Percentiles rank a stretch among this genome's conserved stretches.
Conservation (phyloP, 805 yeast genomes). For the Vanderwaltozyma yarrowii region DNA sequence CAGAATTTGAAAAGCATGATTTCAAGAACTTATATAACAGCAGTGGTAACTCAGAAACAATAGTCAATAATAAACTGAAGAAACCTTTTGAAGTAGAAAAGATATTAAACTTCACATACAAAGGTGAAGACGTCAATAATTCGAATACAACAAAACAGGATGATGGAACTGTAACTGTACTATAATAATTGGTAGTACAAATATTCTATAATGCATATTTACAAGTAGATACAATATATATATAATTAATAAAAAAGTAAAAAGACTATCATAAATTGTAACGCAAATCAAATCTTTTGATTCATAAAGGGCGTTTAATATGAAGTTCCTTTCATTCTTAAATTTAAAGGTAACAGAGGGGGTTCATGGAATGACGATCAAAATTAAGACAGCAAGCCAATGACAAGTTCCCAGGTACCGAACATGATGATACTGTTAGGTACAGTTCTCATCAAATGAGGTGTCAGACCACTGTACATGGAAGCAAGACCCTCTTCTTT, state of each 20-base stretch:
- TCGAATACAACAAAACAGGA: neutral
- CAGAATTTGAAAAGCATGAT: conserved; percentile 43
- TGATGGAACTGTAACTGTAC: neutral
- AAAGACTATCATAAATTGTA: no score
- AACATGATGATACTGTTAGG: conserved; percentile 98
- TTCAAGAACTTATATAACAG: conserved; percentile 44
- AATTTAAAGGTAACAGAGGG: no score
- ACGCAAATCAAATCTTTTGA: no score
- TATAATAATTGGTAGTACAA: neutral
- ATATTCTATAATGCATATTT: conserved; percentile 2
- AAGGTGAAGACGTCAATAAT: conserved; percentile 27
- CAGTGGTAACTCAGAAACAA: conserved; percentile 54
- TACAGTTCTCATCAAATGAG: conserved; percentile 91
- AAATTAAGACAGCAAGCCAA: conserved; percentile 43
- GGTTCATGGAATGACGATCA: no score
- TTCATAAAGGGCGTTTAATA: no score
- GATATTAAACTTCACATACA: conserved; percentile 36
- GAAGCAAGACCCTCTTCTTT: conserved; percentile 89
- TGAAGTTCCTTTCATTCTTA: no score
- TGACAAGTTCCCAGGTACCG: conserved; percentile 94
- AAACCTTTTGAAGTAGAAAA: conserved; percentile 30
- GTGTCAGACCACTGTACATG: conserved; percentile 96
- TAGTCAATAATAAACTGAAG: conserved; percentile 21
- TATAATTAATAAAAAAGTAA: no score
- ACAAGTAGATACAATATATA: conserved; percentile 1